These are phyloP conservation scores for Stagonosporopsis rhizophila DNA, from an alignment of 2,329 filamentous ascomycete species.

Conservation along the genomic window DNA sequence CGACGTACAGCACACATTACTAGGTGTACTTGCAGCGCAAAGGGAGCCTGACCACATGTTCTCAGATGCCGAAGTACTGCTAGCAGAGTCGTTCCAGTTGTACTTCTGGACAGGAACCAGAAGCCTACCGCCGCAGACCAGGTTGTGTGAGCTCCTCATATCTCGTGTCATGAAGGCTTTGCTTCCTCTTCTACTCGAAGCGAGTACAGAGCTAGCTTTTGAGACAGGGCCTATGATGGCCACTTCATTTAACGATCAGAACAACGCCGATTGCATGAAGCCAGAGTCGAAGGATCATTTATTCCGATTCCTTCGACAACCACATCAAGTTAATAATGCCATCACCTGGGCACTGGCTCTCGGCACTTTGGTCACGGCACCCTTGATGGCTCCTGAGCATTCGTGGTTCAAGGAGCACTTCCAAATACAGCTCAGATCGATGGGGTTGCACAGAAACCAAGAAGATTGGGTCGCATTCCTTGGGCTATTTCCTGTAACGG, in stretches of 20 bases:
- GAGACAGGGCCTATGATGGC: slow-evolving; percentile 2
- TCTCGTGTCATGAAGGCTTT: slow-evolving; percentile 27
- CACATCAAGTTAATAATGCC: slow-evolving; percentile 20
- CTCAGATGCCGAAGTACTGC: slow-evolving; percentile 24
- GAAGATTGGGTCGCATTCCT: slow-evolving; percentile 14
- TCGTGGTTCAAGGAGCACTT: slow-evolving; percentile 29
- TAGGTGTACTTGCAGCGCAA: slow-evolving; percentile 24
- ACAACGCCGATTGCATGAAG: neutral
- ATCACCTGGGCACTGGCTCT: slow-evolving; percentile 28
- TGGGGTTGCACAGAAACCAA: slow-evolving; percentile 17
- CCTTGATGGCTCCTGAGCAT: slow-evolving; percentile 21
- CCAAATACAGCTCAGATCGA: slow-evolving; percentile 16
- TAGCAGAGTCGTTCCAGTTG: slow-evolving; percentile 27
- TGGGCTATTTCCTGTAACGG: slow-evolving; percentile 21
- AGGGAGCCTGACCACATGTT: slow-evolving; percentile 14
- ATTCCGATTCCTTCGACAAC: slow-evolving; percentile 10
- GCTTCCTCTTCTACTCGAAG: slow-evolving; percentile 21
- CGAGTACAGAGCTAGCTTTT: slow-evolving; percentile 8
- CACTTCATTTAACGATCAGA: neutral
- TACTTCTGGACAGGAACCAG: slow-evolving; percentile 27
- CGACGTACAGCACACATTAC: slow-evolving; percentile 22
- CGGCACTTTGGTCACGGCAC: slow-evolving; percentile 25
- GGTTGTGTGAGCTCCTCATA: slow-evolving; percentile 27
- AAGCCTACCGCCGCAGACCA: slow-evolving; percentile 24
- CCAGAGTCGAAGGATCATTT: slow-evolving; percentile 1